Percentiles rank a stretch among this genome's conserved stretches.
These are phyloP conservation scores for Astrocystis sublimbata DNA, from an alignment of 495 filamentous ascomycete species.

Conservation along the genomic window DNA sequence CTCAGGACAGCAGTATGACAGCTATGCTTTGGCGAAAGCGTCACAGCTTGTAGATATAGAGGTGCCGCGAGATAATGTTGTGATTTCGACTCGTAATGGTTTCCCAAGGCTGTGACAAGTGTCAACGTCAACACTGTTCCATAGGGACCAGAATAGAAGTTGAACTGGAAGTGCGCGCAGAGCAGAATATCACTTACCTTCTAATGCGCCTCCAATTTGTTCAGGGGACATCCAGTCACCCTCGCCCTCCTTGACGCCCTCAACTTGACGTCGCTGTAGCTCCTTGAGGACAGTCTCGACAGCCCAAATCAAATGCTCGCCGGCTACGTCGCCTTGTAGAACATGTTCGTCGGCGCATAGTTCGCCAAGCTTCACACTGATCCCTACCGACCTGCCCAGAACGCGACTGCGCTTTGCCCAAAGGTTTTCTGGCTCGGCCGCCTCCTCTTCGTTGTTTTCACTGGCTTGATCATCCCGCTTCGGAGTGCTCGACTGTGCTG, in stretches of 20 bases:
- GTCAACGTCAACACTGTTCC: slow-evolving; percentile 18
- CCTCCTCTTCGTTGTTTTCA: too few species aligned
- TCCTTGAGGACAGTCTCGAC: slow-evolving; percentile 81
- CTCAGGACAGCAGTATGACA: slow-evolving; percentile 71
- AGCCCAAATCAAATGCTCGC: slow-evolving; percentile 73
- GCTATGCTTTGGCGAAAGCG: slow-evolving; percentile 58
- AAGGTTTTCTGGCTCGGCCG: slow-evolving; percentile 35
- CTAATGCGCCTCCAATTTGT: slow-evolving; percentile 70
- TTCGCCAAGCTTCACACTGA: slow-evolving; percentile 79
- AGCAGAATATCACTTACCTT: slow-evolving; percentile 62
- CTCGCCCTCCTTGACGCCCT: slow-evolving; percentile 63
- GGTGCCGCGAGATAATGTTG: slow-evolving; percentile 79
- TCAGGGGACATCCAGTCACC: slow-evolving; percentile 73
- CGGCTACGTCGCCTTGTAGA: slow-evolving; percentile 62
- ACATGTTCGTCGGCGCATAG: slow-evolving; percentile 67
- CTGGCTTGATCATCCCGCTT: slow-evolving; percentile 31
- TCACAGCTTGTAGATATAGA: slow-evolving; percentile 82
- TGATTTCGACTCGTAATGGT: slow-evolving; percentile 67
- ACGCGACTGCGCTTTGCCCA: slow-evolving; percentile 68
- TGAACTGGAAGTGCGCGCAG: too few species aligned
- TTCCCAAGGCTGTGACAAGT: slow-evolving; percentile 59
- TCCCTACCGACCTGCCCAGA: slow-evolving; percentile 68
- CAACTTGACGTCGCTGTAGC: slow-evolving; percentile 60
- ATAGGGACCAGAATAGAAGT: slow-evolving; percentile 1
- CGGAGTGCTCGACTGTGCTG: slow-evolving; percentile 16